Evolutionary conservation across 2,329 filamentous ascomycete species (phyloP), one percentile per base, ranked within the genome.

Genomic region (Apiospora koreana): DNA sequence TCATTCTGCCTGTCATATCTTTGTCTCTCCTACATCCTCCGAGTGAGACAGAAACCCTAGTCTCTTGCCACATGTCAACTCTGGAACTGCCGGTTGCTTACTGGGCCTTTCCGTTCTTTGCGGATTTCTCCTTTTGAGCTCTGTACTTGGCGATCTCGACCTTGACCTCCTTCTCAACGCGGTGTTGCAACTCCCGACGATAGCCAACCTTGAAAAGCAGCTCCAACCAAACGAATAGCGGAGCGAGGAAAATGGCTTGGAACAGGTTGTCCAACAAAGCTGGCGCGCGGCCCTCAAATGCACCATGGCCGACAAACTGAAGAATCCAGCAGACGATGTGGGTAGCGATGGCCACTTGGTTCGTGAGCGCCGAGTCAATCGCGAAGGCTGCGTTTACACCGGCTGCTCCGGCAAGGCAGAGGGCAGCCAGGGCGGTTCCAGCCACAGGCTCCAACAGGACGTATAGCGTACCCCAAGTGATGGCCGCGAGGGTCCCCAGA

Each of bases 181-280:
- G 90, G 72, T 88, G 87, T 83, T 95, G 94, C 75, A 99, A 85
- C 80, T 97, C 94, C 1, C 92, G 93, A 71, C 96, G 89, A 82
- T 98, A 99, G 66, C 96, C 96, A 67, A 97, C 88, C 77, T 87
- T 90, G 85, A 99, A 99, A 35, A 99, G 86, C 31, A 97, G 83
- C 84, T 98, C 95, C 76, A 99, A 92, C 93, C 96, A 99, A 71
- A 98, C 95, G 76, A 98, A 99, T 77, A 99, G 92, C 10, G 96
- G 96, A 0, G 96, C 96, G 31, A 98, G 86, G 78, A 98, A 95
- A 73, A 98, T 81, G 38, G 96, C 95, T 82, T 98, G 96, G 65
- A 97, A 86, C 54, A 98, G 83, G 78, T 98, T 98, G 82, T 98
- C 95, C 65, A 98, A 84, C 73, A 98, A 83, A 5, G 95, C 95